Evolutionary conservation across 352 stramenopile genomes (phyloP).

Genomic region (Nannochloropsis limnetica): DNA sequence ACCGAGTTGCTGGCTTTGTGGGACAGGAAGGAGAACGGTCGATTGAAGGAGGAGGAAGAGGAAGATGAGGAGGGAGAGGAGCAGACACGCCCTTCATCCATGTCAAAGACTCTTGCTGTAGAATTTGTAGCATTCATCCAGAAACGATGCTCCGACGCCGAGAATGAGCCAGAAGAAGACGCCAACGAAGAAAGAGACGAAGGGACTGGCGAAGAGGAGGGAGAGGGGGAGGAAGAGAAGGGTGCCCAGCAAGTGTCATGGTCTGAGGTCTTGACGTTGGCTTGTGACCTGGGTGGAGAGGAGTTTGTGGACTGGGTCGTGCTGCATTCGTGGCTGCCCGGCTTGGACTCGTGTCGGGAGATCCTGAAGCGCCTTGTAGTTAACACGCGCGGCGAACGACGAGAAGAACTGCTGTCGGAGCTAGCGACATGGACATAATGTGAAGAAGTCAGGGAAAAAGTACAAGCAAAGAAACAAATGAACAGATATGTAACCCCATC

Average conservation of each 20-base stretch:
- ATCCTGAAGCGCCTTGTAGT: not conserved
- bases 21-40: not conserved
- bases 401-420: conserved; percentile 3
- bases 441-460: not conserved
- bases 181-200: not conserved
- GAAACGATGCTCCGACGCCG: not conserved
- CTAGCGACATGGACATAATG: not conserved
- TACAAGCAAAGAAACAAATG: not conserved
- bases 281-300: not conserved
- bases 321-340: conserved; percentile 7
- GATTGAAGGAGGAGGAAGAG: not conserved
- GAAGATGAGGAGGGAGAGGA: not conserved
- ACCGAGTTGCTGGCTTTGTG: not conserved
- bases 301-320: not conserved
- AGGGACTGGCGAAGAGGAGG: not conserved
- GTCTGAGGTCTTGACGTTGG: conserved; percentile 8
- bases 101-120: not conserved
- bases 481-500: not conserved
- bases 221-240: not conserved
- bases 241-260: not conserved
- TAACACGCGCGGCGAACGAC: not conserved
- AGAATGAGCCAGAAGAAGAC: not conserved
- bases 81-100: not conserved
- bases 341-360: not conserved
- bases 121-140: not conserved